Evolutionary conservation across 352 stramenopile genomes (phyloP), one percentile per base, ranked within the genome.

Genomic region (Aphanomyces invadans): DNA sequence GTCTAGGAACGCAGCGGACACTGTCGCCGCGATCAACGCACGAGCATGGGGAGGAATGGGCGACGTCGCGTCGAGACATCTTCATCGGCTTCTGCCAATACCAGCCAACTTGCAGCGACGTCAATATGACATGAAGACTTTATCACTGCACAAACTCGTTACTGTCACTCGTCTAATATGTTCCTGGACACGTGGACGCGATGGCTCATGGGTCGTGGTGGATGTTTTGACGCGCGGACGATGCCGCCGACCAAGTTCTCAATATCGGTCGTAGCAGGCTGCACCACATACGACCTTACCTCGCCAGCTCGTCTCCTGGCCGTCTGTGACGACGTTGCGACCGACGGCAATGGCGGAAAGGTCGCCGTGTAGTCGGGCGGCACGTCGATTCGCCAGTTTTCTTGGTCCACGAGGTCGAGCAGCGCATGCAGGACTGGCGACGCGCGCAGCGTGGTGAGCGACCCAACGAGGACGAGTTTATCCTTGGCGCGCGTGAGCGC

Each of bases 401-500:
- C 17, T 28, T 33, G 9, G 11, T 29, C 17, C 25, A 64, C 36
- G 12, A 64, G 19, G 3, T 32, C n/a, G 2, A 64, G 1, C n/a
- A 64, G 39, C 28, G 55, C 21, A 23, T 49, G 17, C 2, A 64
- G 39, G 17, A 64, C 55, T 12, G 55, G 55, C 12, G 32, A 51
- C 23, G 73, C 70, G 28, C 69, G 74, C 25, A 93, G 76, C 12
- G 87, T 93, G 39, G 72, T 69, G 28, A 71, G 67, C 0, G 86
- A 94, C 2, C 87, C 87, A 4, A 96, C 71, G 12, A 96, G 66
- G 44, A 96, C 28, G 3, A 96, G 73, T 54, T 94, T 96, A 46
- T 89, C 76, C 62, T 92, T 92, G 29, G 87, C 87, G 32, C 87
- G 80, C n/a, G 88, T 95, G 29, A 96, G 54, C 1, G 83, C 87